Base-by-base conservation (phyloP, 2,329 filamentous ascomycete genomes). In the Pleurostoma richardsiae region DNA sequence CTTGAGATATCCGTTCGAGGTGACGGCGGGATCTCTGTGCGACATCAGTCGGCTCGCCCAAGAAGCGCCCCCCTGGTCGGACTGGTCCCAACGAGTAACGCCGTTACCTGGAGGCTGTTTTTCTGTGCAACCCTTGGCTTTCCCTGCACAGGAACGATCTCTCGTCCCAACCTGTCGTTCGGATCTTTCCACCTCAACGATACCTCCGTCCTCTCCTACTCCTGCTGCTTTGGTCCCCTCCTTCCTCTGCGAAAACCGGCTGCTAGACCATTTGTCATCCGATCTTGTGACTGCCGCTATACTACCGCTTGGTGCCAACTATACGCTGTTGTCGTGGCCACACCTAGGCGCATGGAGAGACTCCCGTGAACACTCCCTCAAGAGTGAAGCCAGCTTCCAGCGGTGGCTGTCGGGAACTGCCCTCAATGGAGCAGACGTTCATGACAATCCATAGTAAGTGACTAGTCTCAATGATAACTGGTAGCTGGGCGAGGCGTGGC, bases 371-470 rank as follows among this genome's bases (percentile, higher is more conserved):
- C 8, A 8, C 33, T 36, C n/a, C 8, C 8, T n/a, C 33, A n/a
- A n/a, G n/a, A 36, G n/a, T 36, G 8, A 19, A 19, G 19, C 19
- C 19, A 19, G 19, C 19, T 19, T 19, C 19, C 19, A 19, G 33
- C 33, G n/a, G 33, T 36, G 8, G 33, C 33, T 36, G 33, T 8
- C 33, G n/a, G n/a, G 33, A 36, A 8, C 8, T 50, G 53, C 50
- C 52, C 59, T 64, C 61, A 53, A 88, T 89, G 87, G 87, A 91
- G 68, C 86, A 86, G 56, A 94, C 89, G 30, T 95, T 95, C 70
- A 94, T 95, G 71, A 90, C 88, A 56, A 94, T 95, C 62, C 89
- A 94, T 63, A 89, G 89, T 88, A 70, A 71, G 83, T 73, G 49
- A 41, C 54, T 42, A 50, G 39, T 39, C 42, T 46, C 27, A 19